Conservation (phyloP, 164 flowering plant genomes). For the Umbilicus rupestris region DNA sequence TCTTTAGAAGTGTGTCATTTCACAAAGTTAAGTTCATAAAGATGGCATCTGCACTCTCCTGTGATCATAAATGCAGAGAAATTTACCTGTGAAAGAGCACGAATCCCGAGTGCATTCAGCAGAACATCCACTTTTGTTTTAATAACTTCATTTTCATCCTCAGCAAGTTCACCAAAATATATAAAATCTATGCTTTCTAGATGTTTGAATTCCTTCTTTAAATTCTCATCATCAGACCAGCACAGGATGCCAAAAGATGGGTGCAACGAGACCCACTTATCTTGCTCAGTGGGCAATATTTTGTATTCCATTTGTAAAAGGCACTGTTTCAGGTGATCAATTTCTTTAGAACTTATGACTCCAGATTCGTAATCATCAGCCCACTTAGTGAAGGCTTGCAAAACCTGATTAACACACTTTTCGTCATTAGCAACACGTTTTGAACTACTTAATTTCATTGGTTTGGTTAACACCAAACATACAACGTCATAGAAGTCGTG, state of each 20-base stretch:
- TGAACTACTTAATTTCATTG: neutral
- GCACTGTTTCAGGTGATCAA: slow-evolving; percentile 42
- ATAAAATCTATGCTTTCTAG: slow-evolving; percentile 46
- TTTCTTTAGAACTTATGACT: slow-evolving; percentile 36
- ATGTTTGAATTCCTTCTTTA: slow-evolving; percentile 56
- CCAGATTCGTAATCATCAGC: slow-evolving; percentile 59
- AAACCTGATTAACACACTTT: slow-evolving; percentile 42
- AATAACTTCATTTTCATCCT: slow-evolving; percentile 33
- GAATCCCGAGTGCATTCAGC: slow-evolving; percentile 53
- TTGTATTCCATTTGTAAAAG: slow-evolving; percentile 38
- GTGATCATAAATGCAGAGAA: neutral
- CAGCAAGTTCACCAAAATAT: slow-evolving; percentile 45
- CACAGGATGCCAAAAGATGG: slow-evolving; percentile 71
- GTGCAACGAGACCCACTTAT: slow-evolving; percentile 90
- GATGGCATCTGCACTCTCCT: too few species aligned
- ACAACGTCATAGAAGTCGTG: neutral
- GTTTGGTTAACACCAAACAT: neutral
- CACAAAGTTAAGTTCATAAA: too few species aligned
- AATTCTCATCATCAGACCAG: slow-evolving; percentile 74
- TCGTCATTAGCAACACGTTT: neutral
- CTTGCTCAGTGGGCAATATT: slow-evolving; percentile 63
- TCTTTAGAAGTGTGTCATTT: too few species aligned
- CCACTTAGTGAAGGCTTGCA: slow-evolving; percentile 59
- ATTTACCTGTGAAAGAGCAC: slow-evolving; percentile 74
- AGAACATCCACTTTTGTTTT: slow-evolving; percentile 31